Conservation (phyloP, 192 early-diverging fungal species). For the Gigaspora rosea region DNA sequence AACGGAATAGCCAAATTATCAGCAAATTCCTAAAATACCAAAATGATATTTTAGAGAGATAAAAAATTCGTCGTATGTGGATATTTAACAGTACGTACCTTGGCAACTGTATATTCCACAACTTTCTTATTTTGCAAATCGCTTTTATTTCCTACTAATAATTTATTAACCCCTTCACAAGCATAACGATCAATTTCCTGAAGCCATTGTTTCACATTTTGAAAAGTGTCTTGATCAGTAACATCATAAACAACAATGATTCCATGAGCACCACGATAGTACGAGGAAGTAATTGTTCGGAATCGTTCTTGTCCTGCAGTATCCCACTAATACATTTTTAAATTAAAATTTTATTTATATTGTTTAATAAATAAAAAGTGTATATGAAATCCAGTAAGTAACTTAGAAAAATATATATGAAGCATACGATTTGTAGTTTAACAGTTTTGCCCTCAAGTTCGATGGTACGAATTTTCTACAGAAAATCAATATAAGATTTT, state of each 20-base stretch:
- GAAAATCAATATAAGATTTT: too few relatives aligned
- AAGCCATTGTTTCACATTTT: constrained; percentile 98
- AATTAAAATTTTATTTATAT: too few relatives aligned
- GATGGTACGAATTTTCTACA: constrained; percentile 96
- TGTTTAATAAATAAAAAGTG: too few relatives aligned
- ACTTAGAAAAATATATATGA: constrained; percentile 2
- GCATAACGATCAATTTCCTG: constrained; percentile 99
- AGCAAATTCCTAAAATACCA: constrained; percentile 82
- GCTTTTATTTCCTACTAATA: constrained; percentile 98
- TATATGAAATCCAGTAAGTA: not conserved
- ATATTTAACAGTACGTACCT: constrained; percentile 43
- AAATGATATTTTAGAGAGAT: not conserved
- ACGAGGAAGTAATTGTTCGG: constrained; percentile 97
- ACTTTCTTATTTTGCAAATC: constrained; percentile 94
- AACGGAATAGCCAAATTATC: constrained; percentile 87
- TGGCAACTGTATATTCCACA: constrained; percentile 68
- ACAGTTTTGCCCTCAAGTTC: constrained; percentile 98
- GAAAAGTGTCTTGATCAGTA: constrained; percentile 92
- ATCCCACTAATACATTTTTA: constrained; percentile 71
- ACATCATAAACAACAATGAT: constrained; percentile 99
- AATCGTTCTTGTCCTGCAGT: constrained; percentile 99
- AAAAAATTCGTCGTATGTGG: not conserved
- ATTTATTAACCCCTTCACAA: constrained; percentile 95
- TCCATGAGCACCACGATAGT: constrained; percentile 97
- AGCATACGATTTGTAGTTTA: constrained; percentile 90